These are phyloP conservation scores for Endoconidiophora laricicola DNA, from an alignment of 2,329 filamentous ascomycete species.

Conservation along the genomic window DNA sequence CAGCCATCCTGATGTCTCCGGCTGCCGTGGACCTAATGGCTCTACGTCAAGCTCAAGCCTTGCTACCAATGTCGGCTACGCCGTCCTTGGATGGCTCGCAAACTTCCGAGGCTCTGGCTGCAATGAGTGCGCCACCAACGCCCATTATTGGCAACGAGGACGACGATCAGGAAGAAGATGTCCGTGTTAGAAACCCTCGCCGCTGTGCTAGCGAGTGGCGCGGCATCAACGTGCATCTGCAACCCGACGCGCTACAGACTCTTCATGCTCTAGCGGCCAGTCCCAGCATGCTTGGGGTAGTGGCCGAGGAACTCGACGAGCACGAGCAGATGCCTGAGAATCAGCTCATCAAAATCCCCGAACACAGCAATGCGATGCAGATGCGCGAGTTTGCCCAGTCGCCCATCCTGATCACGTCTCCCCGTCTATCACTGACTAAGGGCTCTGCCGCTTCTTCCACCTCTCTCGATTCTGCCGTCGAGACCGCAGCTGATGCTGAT, in stretches of 20 bases:
- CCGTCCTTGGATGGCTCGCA: conserved; percentile 83
- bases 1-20: conserved; percentile 59
- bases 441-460: conserved; percentile 21
- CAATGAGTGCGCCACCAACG: conserved; percentile 69
- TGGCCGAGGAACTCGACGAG: conserved; percentile 46
- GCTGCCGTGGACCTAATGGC: conserved; percentile 56
- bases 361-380: not conserved
- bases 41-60: conserved; percentile 40
- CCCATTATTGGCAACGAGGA: conserved; percentile 49
- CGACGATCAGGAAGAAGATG: conserved; percentile 27
- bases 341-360: conserved; percentile 28
- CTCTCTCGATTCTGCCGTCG: conserved; percentile 19
- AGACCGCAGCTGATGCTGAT: conserved; percentile 5
- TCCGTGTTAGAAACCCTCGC: no score
- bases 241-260: conserved; percentile 58
- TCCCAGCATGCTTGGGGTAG: conserved; percentile 23
- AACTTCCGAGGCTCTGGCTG: conserved; percentile 72
- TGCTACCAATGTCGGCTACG: conserved; percentile 62
- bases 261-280: conserved; percentile 55
- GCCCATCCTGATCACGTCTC: conserved; percentile 5
- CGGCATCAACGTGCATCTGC: conserved; percentile 45
- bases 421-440: conserved; percentile 25
- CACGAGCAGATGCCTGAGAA: conserved; percentile 20
- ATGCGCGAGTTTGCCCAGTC: not conserved
- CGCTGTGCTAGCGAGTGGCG: conserved; percentile 42